phyloP scores from a whole-genome alignment of 345 rosid genomes.

The Eutrema japonicum region DNA sequence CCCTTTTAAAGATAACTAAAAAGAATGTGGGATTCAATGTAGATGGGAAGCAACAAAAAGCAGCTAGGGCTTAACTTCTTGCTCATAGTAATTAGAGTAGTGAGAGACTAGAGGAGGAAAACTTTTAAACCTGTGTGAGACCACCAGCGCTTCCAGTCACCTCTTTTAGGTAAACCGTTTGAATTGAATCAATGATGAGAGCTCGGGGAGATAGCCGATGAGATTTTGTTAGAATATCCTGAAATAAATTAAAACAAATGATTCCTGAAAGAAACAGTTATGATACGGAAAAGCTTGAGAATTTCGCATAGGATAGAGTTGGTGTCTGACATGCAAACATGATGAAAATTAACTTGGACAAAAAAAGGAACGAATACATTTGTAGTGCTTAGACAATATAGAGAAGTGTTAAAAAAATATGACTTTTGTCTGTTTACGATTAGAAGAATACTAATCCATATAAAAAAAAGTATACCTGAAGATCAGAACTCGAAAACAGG shows the following conservation, averaged over 20 bases:
- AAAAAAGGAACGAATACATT: not conserved
- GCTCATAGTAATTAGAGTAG: constrained; percentile 1
- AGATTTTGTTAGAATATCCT: constrained; percentile 77
- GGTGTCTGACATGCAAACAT: constrained; percentile 3
- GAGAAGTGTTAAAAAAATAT: not conserved
- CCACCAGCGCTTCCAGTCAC: constrained; percentile 94
- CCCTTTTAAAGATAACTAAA: not conserved
- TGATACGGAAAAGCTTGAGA: constrained; percentile 21
- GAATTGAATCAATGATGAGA: constrained; percentile 85
- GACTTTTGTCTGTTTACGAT: constrained; percentile 7
- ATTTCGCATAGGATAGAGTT: not conserved
- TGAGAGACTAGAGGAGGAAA: constrained; percentile 17
- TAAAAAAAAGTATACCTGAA: constrained; percentile 57
- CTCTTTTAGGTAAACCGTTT: constrained; percentile 78
- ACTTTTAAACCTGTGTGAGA: constrained; percentile 63
- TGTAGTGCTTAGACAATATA: not conserved
- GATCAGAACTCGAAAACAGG: constrained; percentile 83
- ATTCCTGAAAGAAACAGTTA: constrained; percentile 13
- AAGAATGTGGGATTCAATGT: not conserved
- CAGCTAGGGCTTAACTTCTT: constrained; percentile 20
- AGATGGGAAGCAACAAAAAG: constrained; percentile 24
- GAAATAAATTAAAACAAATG: constrained; percentile 36
- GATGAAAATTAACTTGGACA: constrained; percentile 10
- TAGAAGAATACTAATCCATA: constrained; percentile 14
- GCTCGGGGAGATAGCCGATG: constrained; percentile 73